These are phyloP conservation scores for Coemansia sp. DNA, from an alignment of 192 early-diverging fungal genomes.

Conservation along the genomic window DNA sequence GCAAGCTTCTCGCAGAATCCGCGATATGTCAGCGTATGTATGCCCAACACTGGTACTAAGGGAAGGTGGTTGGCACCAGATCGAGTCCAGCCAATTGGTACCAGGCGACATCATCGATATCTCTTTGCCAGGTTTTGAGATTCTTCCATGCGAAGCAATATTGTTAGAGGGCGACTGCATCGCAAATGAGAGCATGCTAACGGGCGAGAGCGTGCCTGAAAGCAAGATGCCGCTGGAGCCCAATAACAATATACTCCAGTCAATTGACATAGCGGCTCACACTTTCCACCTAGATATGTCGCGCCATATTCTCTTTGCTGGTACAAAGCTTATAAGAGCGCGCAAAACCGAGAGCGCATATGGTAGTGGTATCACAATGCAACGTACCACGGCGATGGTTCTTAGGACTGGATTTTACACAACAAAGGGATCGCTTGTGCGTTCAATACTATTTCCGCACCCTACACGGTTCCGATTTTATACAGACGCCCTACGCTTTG, in stretches of 20 bases:
- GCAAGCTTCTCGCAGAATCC: constrained; percentile 60
- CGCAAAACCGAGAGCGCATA: constrained; percentile 24
- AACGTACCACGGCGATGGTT: constrained; percentile 74
- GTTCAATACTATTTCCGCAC: constrained; percentile 94
- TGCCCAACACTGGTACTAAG: constrained; percentile 74
- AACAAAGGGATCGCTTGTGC: constrained; percentile 88
- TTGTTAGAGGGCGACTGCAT: constrained; percentile 92
- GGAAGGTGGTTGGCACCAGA: constrained; percentile 36
- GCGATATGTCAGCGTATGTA: constrained; percentile 78
- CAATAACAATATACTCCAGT: constrained; percentile 7
- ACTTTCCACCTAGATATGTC: constrained; percentile 59
- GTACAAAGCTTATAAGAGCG: constrained; percentile 88
- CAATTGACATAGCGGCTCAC: constrained; percentile 30
- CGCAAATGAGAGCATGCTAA: constrained; percentile 97
- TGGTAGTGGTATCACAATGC: neutral
- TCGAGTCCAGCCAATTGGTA: constrained; percentile 71
- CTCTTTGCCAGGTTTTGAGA: constrained; percentile 47
- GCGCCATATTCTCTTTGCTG: constrained; percentile 85
- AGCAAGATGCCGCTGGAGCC: constrained; percentile 72
- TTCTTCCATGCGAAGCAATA: constrained; percentile 88
- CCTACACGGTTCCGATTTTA: constrained; percentile 93
- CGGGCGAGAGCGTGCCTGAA: constrained; percentile 94
- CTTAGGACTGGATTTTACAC: constrained; percentile 93
- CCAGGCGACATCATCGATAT: constrained; percentile 93
- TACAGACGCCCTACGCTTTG: constrained; percentile 91